Evolutionary conservation across 768 basidiomycete species (phyloP).

Genomic region (Krasilnikovozyma curviuscula): DNA sequence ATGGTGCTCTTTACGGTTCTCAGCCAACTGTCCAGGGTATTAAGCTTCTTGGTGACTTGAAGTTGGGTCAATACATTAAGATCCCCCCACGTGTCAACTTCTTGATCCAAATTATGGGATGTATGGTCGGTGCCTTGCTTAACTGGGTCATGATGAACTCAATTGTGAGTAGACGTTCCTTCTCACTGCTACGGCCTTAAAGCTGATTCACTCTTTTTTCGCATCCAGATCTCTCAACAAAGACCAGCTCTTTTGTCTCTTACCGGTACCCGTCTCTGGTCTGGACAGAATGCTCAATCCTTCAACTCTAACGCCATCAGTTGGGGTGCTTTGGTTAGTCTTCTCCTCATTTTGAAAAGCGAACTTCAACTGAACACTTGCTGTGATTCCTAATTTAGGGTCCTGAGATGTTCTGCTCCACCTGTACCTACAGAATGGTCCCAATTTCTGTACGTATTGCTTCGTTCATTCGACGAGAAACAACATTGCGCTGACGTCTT

Average conservation of each 20-base stretch:
- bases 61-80: conserved; percentile 19
- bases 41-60: conserved; percentile 17
- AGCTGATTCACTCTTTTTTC: no score
- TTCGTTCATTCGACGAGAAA: no score
- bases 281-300: conserved; percentile 19
- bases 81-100: conserved; percentile 18
- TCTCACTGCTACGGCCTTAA: no score
- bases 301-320: conserved; percentile 25
- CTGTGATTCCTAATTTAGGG: no score
- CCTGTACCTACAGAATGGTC: conserved; percentile 18
- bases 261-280: conserved; percentile 19
- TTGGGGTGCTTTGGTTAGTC: conserved; percentile 31
- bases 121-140: conserved; percentile 16
- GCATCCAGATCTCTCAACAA: no score
- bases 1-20: conserved; percentile 15
- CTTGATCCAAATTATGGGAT: conserved; percentile 17
- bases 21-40: conserved; percentile 16
- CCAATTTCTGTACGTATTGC: no score
- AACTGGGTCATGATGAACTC: conserved; percentile 30
- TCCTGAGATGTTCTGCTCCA: conserved; percentile 24
- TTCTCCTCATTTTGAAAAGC: no score
- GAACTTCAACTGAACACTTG: no score
- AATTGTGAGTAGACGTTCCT: conserved; percentile 17
- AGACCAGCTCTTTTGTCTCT: conserved; percentile 14
- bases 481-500: no score